Evolutionary conservation across 805 yeast genomes (phyloP).

Genomic region (Metschnikowia peoriensis): DNA sequence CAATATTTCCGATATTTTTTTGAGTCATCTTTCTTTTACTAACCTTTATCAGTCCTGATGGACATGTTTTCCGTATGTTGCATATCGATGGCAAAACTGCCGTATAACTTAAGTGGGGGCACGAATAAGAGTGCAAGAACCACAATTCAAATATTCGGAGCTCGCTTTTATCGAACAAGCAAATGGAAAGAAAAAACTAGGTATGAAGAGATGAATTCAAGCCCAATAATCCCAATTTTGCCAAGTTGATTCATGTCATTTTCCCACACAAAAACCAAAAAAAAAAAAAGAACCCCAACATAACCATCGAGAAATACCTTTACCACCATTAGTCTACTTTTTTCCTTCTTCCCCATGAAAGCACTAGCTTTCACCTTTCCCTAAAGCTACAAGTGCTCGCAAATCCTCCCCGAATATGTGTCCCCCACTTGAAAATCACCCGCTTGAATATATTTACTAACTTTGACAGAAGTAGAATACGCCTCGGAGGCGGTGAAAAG

Average conservation of each 20-base stretch:
- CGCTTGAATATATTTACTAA: slow-evolving; percentile 28
- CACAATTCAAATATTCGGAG: no score
- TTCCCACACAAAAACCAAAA: no score
- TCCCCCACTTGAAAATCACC: not conserved
- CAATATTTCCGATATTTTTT: not conserved
- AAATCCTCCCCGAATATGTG: not conserved
- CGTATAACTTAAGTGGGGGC: not conserved
- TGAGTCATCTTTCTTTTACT: slow-evolving; percentile 22
- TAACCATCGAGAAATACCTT: no score
- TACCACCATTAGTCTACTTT: no score
- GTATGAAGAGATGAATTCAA: no score
- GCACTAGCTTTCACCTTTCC: no score
- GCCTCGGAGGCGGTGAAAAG: slow-evolving; percentile 97
- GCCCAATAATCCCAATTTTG: no score
- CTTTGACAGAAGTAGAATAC: slow-evolving; percentile 77
- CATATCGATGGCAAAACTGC: not conserved
- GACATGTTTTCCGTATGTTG: slow-evolving; percentile 87
- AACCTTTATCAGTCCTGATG: slow-evolving; percentile 75
- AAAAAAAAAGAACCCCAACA: no score
- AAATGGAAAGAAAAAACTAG: no score
- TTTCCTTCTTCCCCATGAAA: no score
- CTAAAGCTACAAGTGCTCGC: not conserved
- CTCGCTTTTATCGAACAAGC: no score
- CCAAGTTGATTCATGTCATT: no score
- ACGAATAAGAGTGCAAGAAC: not conserved